Conservation (phyloP, 495 filamentous ascomycete species). For the Penicillium cataractarum region DNA sequence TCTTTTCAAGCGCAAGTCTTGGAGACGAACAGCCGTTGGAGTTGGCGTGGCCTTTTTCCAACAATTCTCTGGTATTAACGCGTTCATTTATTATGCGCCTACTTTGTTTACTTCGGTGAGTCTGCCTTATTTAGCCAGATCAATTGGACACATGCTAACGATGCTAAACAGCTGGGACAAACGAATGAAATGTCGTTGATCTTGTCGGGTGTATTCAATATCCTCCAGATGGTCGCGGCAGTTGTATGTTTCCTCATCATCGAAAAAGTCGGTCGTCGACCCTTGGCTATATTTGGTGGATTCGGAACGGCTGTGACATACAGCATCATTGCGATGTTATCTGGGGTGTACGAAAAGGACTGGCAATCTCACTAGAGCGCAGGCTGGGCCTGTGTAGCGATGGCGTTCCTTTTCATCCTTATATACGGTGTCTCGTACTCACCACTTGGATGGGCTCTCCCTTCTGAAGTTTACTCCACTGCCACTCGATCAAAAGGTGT, state of each 20-base stretch:
- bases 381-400: conserved; percentile 72
- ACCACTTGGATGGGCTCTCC: conserved; percentile 67
- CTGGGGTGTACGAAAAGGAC: conserved; percentile 58
- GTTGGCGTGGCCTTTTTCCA: conserved; percentile 14
- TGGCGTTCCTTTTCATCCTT: conserved; percentile 72
- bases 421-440: conserved; percentile 70
- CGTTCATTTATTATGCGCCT: conserved; percentile 19
- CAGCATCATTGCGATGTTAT: conserved; percentile 69
- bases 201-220: conserved; percentile 8
- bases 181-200: conserved; percentile 6
- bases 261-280: conserved; percentile 13
- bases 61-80: conserved; percentile 15
- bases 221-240: conserved; percentile 8
- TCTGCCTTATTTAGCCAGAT: neutral
- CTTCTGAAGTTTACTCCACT: conserved; percentile 67
- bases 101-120: conserved; percentile 7
- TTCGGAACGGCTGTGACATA: conserved; percentile 64
- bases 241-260: conserved; percentile 8
- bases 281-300: conserved; percentile 16
- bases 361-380: conserved; percentile 61
- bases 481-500: conserved; percentile 66
- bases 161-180: neutral
- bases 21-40: conserved; percentile 8
- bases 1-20: neutral
- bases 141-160: neutral